Evolutionary conservation across 2,329 filamentous ascomycete species (phyloP).

Genomic region (Aspergillus alliaceus): DNA sequence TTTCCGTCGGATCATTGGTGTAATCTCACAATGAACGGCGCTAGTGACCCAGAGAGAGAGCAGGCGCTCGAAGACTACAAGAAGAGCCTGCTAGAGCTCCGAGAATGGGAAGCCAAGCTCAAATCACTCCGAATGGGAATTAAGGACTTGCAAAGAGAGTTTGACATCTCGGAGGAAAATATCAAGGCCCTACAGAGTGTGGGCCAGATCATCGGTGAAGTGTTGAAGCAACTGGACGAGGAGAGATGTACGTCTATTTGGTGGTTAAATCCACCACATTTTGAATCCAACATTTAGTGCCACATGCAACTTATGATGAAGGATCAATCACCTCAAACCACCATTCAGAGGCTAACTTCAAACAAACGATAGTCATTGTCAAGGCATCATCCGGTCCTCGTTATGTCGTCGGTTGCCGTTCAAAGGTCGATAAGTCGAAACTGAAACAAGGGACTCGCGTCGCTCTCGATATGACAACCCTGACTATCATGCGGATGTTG

Average conservation of each 20-base stretch:
- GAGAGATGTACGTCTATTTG: slow-evolving; percentile 76
- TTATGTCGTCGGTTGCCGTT: slow-evolving; percentile 97
- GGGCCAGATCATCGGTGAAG: slow-evolving; percentile 98
- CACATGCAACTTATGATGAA: neutral
- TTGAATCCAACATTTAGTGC: neutral
- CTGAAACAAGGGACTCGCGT: slow-evolving; percentile 98
- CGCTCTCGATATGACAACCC: slow-evolving; percentile 97
- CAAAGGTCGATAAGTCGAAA: slow-evolving; percentile 96
- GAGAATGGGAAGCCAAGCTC: slow-evolving; percentile 98
- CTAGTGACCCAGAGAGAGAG: slow-evolving; percentile 56
- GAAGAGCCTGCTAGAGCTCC: slow-evolving; percentile 81
- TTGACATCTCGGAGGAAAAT: slow-evolving; percentile 96
- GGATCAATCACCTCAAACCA: neutral
- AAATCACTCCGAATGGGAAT: slow-evolving; percentile 93
- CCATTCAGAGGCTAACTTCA: slow-evolving; percentile 20
- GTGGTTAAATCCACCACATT: neutral
- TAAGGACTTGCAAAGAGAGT: slow-evolving; percentile 91
- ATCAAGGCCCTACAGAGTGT: slow-evolving; percentile 99
- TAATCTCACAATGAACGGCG: slow-evolving; percentile 37
- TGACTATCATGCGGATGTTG: slow-evolving; percentile 99
- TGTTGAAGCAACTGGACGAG: slow-evolving; percentile 97
- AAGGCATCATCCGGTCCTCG: slow-evolving; percentile 96
- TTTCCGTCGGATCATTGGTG: neutral
- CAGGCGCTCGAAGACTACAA: slow-evolving; percentile 77
- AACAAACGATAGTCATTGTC: slow-evolving; percentile 73